Conservation (phyloP, 2,329 filamentous ascomycete species). For the Xylariales sp. region DNA sequence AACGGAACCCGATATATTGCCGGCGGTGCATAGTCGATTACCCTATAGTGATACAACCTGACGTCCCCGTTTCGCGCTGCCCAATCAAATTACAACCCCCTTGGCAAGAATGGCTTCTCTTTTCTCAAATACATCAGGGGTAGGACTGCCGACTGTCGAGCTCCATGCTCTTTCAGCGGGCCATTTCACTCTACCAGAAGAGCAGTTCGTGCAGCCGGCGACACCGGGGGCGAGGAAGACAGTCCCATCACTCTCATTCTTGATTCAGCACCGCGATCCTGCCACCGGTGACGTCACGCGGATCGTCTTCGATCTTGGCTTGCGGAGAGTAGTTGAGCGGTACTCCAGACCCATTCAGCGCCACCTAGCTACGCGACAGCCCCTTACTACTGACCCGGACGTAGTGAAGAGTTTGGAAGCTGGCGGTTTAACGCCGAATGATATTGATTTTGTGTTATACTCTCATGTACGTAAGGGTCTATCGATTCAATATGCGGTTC, state of each 20-base stretch:
- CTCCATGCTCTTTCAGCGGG: slow-evolving; percentile 29
- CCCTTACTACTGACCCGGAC: slow-evolving; percentile 27
- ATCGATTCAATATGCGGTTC: too few relatives aligned
- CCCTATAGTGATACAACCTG: too few relatives aligned
- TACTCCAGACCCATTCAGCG: slow-evolving; percentile 31
- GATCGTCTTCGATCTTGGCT: slow-evolving; percentile 29
- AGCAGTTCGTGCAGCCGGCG: slow-evolving; percentile 29
- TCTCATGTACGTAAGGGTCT: slow-evolving; percentile 25
- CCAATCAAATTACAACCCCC: not conserved
- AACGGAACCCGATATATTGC: too few relatives aligned
- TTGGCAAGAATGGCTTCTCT: not conserved
- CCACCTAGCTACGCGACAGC: slow-evolving; percentile 27
- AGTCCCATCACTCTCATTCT: slow-evolving; percentile 29
- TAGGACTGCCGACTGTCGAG: slow-evolving; percentile 12
- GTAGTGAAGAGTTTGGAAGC: slow-evolving; percentile 26
- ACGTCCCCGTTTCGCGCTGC: too few relatives aligned
- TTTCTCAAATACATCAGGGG: not conserved
- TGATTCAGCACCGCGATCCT: slow-evolving; percentile 17
- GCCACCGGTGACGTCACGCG: slow-evolving; percentile 4
- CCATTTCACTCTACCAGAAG: slow-evolving; percentile 30
- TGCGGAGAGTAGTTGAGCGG: slow-evolving; percentile 16
- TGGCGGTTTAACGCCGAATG: slow-evolving; percentile 23
- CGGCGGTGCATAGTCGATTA: too few relatives aligned
- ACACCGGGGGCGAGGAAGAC: slow-evolving; percentile 20
- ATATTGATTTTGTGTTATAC: slow-evolving; percentile 34